Base-by-base conservation (phyloP, 768 basidiomycete genomes). In the Heimioporus sp. region DNA sequence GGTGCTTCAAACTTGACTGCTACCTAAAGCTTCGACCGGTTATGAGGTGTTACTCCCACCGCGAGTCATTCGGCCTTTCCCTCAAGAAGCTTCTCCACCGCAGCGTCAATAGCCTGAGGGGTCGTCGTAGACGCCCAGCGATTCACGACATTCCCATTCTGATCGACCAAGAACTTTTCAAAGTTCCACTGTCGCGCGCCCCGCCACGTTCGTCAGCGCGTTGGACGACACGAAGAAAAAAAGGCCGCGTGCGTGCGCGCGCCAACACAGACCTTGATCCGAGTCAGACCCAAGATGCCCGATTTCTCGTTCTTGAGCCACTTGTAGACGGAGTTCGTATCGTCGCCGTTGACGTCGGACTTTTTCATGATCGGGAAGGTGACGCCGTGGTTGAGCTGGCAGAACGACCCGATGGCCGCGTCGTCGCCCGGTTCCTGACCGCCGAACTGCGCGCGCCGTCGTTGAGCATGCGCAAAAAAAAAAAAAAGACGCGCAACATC, bases 291-390 rank as follows among this genome's bases (percentile, higher is more conserved):
- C 44, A 91, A 62, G 20, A 92, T 57, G 3, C 88, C 89, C 5
- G 87, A 59, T 66, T 92, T 91, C 70, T 91, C 75, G 24, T 75
- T 72, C 76, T 97, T 96, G 57, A 96, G 78, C 81, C 83, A 94
- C 52, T 87, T 80, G 77, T 79, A 95, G 0, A 93, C 87, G 58
- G 88, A 80, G 71, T 93, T 93, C 52, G 89, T 83, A 57, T 78
- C 73, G 59, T 87, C 83, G 4, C 94, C 94, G 67, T 97, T 98
- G 37, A 97, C 95, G 46, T 97, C 90, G 17, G 87, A 87, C 73
- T 96, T 98, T 74, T 84, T 87, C 85, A 91, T 90, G 45, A 98
- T 72, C 11, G 91, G 91, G 77, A 96, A 96, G 8, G 81, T 82
- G 24, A 98, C 93, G 16, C 91, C 91, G 66, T 94, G 85, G 75